Base-by-base conservation (phyloP, 2,329 filamentous ascomycete species). In the Colletotrichum sp. region DNA sequence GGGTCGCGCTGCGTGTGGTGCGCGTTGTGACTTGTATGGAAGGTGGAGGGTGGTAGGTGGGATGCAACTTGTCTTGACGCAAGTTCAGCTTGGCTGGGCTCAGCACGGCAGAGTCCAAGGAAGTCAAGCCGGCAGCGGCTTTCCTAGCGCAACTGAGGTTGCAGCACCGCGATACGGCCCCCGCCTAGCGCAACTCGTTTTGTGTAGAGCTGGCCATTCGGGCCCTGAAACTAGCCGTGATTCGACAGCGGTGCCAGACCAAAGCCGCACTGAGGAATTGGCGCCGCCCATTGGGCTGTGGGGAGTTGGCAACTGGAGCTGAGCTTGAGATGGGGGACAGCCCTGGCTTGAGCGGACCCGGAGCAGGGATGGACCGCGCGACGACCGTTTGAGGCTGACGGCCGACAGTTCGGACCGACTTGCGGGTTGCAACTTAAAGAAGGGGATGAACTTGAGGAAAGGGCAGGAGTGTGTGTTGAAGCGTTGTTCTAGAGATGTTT, bases 201-300 rank as follows among this genome's bases (percentile, higher is more conserved):
- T 61, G 72, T 38, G 62, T 58, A 72, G 62, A 72, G 73, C 32
- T 69, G 70, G 64, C 62, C 43, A 36, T 65, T 58, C 32, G 64
- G n/a, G 56, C 30, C 65, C 73, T 76, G 73, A 76, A 76, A 73
- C 70, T 73, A 28, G 62, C 38, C 24, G 21, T 55, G 58, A 76
- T 76, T 73, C 70, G 70, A 65, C 48, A 65, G 34, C 28, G 64
- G 38, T 52, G 32, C 61, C n/a, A 72, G 61, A 72, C 48, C 28
- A 36, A 74, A 24, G 32, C 55, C 15, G 32, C 48, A 48, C 52
- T 26, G 28, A 56, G 70, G 34, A 69, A 76, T 76, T 69, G 73
- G 43, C 73, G 64, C 48, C 8, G 70, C 65, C 65, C 34, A 76
- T 76, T 73, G 70, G 73, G 30, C 58, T 32, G 30, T 9, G 16